Percentiles rank a stretch among this genome's conserved stretches.
Conservation (phyloP, 306 rosid species). For the Hippophae tibetana region DNA sequence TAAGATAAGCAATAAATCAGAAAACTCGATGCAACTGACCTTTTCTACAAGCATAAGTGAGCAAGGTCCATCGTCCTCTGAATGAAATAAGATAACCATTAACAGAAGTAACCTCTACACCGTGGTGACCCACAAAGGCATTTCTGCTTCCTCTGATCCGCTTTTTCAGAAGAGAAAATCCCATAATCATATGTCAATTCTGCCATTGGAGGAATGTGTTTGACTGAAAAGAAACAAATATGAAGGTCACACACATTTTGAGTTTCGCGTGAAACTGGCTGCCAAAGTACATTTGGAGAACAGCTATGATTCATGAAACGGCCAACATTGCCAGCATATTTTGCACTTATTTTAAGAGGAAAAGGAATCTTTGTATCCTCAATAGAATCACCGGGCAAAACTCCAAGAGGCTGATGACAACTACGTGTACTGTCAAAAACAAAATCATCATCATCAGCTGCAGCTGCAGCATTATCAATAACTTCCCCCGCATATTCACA, state of each 20-base stretch:
- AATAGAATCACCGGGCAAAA: conserved; percentile 24
- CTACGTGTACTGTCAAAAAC: conserved; percentile 42
- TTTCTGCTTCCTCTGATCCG: conserved; percentile 28
- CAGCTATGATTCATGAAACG: conserved; percentile 70
- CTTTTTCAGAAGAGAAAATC: conserved; percentile 15
- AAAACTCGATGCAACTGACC: no score
- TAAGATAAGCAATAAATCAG: no score
- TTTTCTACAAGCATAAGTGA: no score
- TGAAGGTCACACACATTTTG: conserved; percentile 41
- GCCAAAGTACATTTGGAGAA: conserved; percentile 66
- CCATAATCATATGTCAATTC: conserved; percentile 71
- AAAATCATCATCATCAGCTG: conserved; percentile 36
- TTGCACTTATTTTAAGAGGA: conserved; percentile 49
- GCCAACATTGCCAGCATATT: conserved; percentile 47
- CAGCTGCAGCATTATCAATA: conserved; percentile 24
- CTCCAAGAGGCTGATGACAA: conserved; percentile 43
- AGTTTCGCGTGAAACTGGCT: conserved; percentile 44
- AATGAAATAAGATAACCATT: neutral
- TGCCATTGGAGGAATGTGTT: conserved; percentile 57
- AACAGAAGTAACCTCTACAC: conserved; percentile 52
- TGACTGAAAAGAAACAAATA: conserved; percentile 46
- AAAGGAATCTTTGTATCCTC: conserved; percentile 38
- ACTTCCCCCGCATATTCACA: conserved; percentile 65
- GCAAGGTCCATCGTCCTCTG: no score
- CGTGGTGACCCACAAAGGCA: conserved; percentile 50